Conservation (phyloP, 73 alveolate species). For the Tetrahymena borealis region DNA sequence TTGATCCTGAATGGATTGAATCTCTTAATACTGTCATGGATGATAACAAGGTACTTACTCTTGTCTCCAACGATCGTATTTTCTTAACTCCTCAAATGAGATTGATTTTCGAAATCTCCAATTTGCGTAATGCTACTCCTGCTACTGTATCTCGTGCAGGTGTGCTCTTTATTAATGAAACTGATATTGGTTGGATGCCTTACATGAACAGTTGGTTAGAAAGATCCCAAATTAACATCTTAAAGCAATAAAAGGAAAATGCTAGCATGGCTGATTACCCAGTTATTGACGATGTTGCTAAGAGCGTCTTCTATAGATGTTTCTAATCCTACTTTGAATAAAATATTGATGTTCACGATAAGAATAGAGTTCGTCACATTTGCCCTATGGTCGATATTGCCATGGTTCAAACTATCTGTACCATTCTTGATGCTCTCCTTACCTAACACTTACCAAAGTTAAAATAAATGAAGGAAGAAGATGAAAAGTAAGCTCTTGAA, state of each 20-base stretch:
- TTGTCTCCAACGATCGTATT: slow-evolving; percentile 97
- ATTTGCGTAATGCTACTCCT: slow-evolving; percentile 98
- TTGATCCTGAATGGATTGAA: slow-evolving; percentile 99
- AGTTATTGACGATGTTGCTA: slow-evolving; percentile 80
- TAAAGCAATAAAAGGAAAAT: slow-evolving; percentile 17
- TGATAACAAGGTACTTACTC: slow-evolving; percentile 98
- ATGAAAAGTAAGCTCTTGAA: slow-evolving; percentile 53
- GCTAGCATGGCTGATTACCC: slow-evolving; percentile 32
- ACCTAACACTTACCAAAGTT: slow-evolving; percentile 36
- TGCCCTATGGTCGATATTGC: slow-evolving; percentile 77
- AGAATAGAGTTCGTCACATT: slow-evolving; percentile 52
- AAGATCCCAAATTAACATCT: slow-evolving; percentile 32
- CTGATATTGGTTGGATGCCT: slow-evolving; percentile 99
- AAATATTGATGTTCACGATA: slow-evolving; percentile 58
- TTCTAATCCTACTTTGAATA: slow-evolving; percentile 63
- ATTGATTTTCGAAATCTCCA: slow-evolving; percentile 93
- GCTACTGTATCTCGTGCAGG: slow-evolving; percentile 99
- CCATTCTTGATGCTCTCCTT: slow-evolving; percentile 69
- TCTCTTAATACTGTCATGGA: slow-evolving; percentile 99
- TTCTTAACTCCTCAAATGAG: slow-evolving; percentile 99
- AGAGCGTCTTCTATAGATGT: slow-evolving; percentile 71
- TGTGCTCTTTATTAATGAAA: slow-evolving; percentile 98
- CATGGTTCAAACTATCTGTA: slow-evolving; percentile 59
- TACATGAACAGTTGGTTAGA: slow-evolving; percentile 99
- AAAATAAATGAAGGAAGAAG: slow-evolving; percentile 35